Conservation (phyloP, 78 protist species). For the Dictyostelium capitatum region DNA sequence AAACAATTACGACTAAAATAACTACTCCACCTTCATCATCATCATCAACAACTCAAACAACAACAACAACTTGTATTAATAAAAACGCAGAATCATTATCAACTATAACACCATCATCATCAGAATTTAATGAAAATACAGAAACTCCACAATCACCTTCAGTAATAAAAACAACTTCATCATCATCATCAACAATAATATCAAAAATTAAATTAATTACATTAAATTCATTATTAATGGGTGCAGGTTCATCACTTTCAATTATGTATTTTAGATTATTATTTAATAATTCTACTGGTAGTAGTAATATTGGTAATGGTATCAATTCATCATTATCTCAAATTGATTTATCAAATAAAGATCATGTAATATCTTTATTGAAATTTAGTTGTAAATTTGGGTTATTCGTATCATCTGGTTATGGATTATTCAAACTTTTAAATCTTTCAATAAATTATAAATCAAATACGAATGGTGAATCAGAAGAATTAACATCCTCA, state of each 20-base stretch:
- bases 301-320: not conserved
- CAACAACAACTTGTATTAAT: not conserved
- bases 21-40: not conserved
- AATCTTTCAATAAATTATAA: not conserved
- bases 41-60: not conserved
- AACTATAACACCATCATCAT: not conserved
- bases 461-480: not conserved
- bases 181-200: not conserved
- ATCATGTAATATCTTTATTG: constrained; percentile 17
- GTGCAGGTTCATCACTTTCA: constrained; percentile 16
- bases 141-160: not conserved
- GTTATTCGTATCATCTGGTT: constrained; percentile 19
- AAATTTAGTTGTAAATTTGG: constrained; percentile 44
- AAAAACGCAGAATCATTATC: not conserved
- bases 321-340: not conserved
- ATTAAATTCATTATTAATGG: constrained; percentile 16
- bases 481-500: not conserved
- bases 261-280: constrained; percentile 27
- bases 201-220: constrained; percentile 7
- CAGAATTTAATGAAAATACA: not conserved
- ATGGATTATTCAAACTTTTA: constrained; percentile 20
- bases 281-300: not conserved
- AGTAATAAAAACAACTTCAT: not conserved
- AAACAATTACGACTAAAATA: too few relatives aligned
- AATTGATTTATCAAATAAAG: not conserved